phyloP scores from a whole-genome alignment of 1,139 yeast genomes.

The Pneumocystis sp. region DNA sequence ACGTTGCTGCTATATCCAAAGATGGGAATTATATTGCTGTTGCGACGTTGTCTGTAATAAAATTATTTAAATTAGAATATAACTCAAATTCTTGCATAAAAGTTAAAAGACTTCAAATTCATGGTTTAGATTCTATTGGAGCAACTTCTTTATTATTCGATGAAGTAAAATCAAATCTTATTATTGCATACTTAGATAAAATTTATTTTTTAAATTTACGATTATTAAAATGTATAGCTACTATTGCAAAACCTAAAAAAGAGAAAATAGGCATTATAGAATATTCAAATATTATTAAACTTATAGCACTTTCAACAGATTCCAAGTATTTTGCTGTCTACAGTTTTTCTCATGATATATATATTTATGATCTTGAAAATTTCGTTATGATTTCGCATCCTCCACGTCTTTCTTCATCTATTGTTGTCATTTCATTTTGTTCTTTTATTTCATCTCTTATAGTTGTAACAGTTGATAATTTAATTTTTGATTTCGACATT shows the following conservation, averaged over 20 bases:
- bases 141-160: constrained; percentile 34
- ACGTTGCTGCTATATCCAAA: constrained; percentile 51
- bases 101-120: constrained; percentile 19
- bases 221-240: constrained; percentile 13
- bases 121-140: constrained; percentile 36
- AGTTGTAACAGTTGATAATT: constrained; percentile 60
- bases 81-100: constrained; percentile 2
- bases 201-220: constrained; percentile 42
- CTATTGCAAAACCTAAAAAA: neutral
- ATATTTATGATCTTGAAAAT: constrained; percentile 30
- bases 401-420: constrained; percentile 41
- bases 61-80: neutral
- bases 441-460: constrained; percentile 31
- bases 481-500: constrained; percentile 51
- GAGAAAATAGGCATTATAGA: neutral
- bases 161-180: constrained; percentile 30
- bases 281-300: constrained; percentile 32
- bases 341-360: constrained; percentile 53
- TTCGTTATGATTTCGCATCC: constrained; percentile 17
- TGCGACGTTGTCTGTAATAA: constrained; percentile 30
- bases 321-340: constrained; percentile 38
- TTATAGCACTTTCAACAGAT: constrained; percentile 34
- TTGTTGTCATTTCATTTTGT: constrained; percentile 51
- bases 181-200: constrained; percentile 51
- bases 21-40: constrained; percentile 57